Evolutionary conservation across 305 asterid genomes (phyloP).

Genomic region (Fraxinus angustifolia): DNA sequence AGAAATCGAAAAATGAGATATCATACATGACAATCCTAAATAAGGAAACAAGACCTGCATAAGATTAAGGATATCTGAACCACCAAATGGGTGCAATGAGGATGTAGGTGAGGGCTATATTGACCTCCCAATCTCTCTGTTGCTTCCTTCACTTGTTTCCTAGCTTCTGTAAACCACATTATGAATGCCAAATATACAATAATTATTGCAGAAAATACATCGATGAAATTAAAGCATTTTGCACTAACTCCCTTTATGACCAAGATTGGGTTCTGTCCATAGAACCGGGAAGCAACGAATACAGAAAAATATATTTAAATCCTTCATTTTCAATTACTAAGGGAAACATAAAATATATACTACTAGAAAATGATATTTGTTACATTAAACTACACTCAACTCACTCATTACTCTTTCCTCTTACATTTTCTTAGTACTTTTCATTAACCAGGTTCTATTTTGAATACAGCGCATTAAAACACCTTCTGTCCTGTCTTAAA

Average conservation of each 20-base stretch:
- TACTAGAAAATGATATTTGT: not conserved
- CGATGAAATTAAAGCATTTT: not conserved
- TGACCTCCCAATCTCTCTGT: slow-evolving; percentile 86
- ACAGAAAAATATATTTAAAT: not conserved
- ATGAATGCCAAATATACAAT: not conserved
- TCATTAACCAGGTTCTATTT: not conserved
- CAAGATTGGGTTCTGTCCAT: not conserved
- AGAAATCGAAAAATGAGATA: not conserved
- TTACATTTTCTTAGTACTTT: not conserved
- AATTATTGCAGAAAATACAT: not conserved
- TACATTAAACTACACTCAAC: not conserved
- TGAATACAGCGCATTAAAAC: not conserved
- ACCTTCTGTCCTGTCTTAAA: not conserved
- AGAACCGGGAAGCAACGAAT: not conserved
- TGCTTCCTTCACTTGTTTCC: slow-evolving; percentile 96
- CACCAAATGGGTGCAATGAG: slow-evolving; percentile 95
- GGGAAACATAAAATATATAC: not conserved
- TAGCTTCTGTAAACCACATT: slow-evolving; percentile 55
- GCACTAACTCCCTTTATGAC: not conserved
- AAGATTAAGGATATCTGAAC: slow-evolving; percentile 86
- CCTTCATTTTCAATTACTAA: not conserved
- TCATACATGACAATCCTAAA: not conserved
- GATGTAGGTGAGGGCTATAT: slow-evolving; percentile 90
- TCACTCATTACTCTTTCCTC: not conserved
- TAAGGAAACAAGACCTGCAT: not conserved